These are phyloP conservation scores for Rhizoclosmatium sp. DNA, from an alignment of 192 early-diverging fungal genomes.

Conservation along the genomic window DNA sequence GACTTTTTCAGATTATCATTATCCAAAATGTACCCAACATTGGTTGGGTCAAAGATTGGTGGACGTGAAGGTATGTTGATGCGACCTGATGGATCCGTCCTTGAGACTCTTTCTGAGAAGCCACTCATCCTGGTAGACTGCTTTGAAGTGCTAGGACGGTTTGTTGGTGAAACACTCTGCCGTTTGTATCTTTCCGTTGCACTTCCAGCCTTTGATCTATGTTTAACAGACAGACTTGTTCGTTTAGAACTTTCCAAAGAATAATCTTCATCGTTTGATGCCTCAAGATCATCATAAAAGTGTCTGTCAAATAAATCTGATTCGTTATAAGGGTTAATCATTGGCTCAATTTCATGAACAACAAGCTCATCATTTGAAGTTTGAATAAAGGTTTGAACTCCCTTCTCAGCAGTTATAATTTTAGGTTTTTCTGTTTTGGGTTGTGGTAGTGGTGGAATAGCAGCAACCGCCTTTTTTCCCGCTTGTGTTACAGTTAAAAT, in stretches of 20 bases:
- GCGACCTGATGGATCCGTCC: neutral
- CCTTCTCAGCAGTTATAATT: neutral
- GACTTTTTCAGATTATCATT: neutral
- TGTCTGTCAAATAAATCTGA: neutral
- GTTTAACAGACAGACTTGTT: neutral
- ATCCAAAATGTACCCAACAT: neutral
- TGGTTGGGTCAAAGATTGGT: neutral
- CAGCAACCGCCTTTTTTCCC: neutral
- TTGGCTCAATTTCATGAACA: neutral
- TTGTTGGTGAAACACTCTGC: neutral
- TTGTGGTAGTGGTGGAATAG: neutral
- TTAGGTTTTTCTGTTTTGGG: neutral
- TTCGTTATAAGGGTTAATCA: neutral
- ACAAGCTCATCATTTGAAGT: neutral
- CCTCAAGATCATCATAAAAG: neutral
- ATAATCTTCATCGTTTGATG: neutral
- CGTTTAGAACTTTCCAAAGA: neutral
- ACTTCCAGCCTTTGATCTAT: neutral
- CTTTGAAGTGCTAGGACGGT: neutral
- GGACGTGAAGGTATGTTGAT: neutral
- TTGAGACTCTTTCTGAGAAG: neutral
- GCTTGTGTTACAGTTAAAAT: constrained; percentile 24
- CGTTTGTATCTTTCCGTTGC: neutral
- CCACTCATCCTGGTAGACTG: no score
- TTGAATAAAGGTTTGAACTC: neutral